Conservation (phyloP, 371 early-diverging fungal genomes). For the Apophysomyces variabilis region DNA sequence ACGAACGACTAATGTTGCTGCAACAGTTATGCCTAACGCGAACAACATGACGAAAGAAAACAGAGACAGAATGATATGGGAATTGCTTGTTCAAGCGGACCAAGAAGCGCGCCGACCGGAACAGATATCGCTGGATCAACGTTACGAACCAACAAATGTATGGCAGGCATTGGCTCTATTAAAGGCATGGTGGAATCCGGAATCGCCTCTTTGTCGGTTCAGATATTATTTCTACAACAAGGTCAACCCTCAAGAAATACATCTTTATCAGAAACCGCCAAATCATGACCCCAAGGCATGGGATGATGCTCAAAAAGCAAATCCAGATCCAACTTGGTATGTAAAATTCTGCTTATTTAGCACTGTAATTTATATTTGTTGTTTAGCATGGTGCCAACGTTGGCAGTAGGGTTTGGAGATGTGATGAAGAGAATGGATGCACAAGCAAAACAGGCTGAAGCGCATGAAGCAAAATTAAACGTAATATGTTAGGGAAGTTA, state of each 20-base stretch:
- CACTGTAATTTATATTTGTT: not conserved
- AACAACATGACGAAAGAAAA: constrained; percentile 34
- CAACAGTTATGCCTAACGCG: constrained; percentile 5
- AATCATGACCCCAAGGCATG: constrained; percentile 79
- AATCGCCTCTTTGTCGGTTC: constrained; percentile 81
- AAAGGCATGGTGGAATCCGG: constrained; percentile 79
- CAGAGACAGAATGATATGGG: constrained; percentile 39
- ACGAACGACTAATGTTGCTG: constrained; percentile 14
- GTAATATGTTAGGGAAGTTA: constrained; percentile 29
- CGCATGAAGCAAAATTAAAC: constrained; percentile 39
- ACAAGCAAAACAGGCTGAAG: constrained; percentile 65
- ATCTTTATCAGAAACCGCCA: constrained; percentile 74
- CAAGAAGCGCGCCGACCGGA: constrained; percentile 42
- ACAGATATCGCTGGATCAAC: constrained; percentile 23
- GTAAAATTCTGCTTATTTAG: not conserved
- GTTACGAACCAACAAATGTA: constrained; percentile 42
- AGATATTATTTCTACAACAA: constrained; percentile 92
- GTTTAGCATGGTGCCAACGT: constrained; percentile 76
- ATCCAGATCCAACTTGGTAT: constrained; percentile 83
- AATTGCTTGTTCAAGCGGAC: constrained; percentile 28
- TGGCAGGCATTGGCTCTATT: constrained; percentile 67
- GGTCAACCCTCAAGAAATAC: constrained; percentile 80
- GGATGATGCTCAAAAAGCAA: constrained; percentile 79
- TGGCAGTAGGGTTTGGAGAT: constrained; percentile 91
- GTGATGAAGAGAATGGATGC: constrained; percentile 80